These are phyloP conservation scores for Fusarium lateritium DNA, from an alignment of 2,329 filamentous ascomycete genomes.

Conservation along the genomic window DNA sequence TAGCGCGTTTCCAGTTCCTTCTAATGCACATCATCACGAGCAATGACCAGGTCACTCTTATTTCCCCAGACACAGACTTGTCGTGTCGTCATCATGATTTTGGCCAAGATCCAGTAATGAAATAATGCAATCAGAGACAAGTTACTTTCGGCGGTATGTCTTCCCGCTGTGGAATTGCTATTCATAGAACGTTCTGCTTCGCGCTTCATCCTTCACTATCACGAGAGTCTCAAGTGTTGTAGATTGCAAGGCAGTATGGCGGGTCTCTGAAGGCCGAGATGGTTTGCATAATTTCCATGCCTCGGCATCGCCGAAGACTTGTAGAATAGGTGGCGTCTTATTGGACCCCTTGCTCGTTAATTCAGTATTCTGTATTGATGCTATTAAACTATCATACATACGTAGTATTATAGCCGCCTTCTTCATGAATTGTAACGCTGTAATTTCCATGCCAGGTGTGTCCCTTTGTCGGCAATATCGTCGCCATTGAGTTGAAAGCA, in stretches of 20 bases:
- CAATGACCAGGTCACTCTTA: slow-evolving; percentile 19
- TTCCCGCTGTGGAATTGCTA: slow-evolving; percentile 5
- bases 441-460: slow-evolving; percentile 1
- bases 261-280: slow-evolving; percentile 5
- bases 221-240: slow-evolving; percentile 20
- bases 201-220: slow-evolving; percentile 5
- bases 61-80: slow-evolving; percentile 30
- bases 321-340: slow-evolving; percentile 27
- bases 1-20: slow-evolving; percentile 33
- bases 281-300: slow-evolving; percentile 14
- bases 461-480: neutral
- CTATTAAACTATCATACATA: neutral
- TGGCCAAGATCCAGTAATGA: slow-evolving; percentile 2
- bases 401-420: neutral
- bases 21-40: slow-evolving; percentile 40
- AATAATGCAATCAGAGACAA: neutral
- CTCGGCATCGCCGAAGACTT: slow-evolving; percentile 40
- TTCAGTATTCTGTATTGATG: slow-evolving; percentile 4
- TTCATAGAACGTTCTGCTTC: slow-evolving; percentile 13
- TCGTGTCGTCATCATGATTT: slow-evolving; percentile 11
- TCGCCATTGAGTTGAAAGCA: neutral
- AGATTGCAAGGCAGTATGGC: slow-evolving; percentile 20
- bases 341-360: neutral
- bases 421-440: slow-evolving; percentile 1
- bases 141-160: neutral